phyloP scores from a whole-genome alignment of 2,329 filamentous ascomycete genomes.

The Stagonosporopsis cucurbitacearum region DNA sequence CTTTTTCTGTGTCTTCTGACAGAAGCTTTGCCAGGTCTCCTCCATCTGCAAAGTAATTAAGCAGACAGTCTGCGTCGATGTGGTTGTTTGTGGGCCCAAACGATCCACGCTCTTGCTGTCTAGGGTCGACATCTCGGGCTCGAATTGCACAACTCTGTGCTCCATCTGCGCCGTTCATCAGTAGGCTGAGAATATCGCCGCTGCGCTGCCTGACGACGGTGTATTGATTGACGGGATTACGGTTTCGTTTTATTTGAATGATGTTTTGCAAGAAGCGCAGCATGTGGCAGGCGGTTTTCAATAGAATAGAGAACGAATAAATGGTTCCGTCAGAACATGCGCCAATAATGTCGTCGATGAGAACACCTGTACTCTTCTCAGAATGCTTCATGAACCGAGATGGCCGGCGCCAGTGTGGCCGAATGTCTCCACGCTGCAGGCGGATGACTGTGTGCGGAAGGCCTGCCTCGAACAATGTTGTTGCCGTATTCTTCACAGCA shows the following conservation, averaged over 20 bases:
- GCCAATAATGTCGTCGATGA: slow-evolving; percentile 57
- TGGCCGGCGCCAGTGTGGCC: slow-evolving; percentile 45
- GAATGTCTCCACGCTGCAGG: slow-evolving; percentile 59
- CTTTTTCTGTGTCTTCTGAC: slow-evolving; percentile 23
- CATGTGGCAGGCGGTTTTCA: slow-evolving; percentile 67
- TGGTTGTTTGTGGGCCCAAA: slow-evolving; percentile 39
- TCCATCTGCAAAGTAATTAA: slow-evolving; percentile 37
- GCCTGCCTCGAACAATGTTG: slow-evolving; percentile 51
- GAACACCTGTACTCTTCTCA: slow-evolving; percentile 45
- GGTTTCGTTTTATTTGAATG: slow-evolving; percentile 30
- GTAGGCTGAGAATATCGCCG: slow-evolving; percentile 29
- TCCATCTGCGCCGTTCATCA: slow-evolving; percentile 33
- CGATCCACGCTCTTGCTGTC: slow-evolving; percentile 21
- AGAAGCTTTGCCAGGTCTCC: slow-evolving; percentile 27
- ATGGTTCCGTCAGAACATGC: slow-evolving; percentile 61
- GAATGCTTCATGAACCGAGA: slow-evolving; percentile 15
- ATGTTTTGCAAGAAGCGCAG: slow-evolving; percentile 77
- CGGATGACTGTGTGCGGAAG: slow-evolving; percentile 53
- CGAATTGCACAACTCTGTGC: slow-evolving; percentile 26
- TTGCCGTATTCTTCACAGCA: slow-evolving; percentile 33
- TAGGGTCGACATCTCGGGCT: slow-evolving; percentile 38
- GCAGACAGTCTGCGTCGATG: slow-evolving; percentile 53
- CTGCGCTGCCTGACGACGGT: slow-evolving; percentile 21
- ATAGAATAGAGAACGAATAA: slow-evolving; percentile 68
- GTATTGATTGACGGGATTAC: slow-evolving; percentile 22